Evolutionary conservation across 306 rosid species (phyloP).

Genomic region (Cucurbita ficifolia): DNA sequence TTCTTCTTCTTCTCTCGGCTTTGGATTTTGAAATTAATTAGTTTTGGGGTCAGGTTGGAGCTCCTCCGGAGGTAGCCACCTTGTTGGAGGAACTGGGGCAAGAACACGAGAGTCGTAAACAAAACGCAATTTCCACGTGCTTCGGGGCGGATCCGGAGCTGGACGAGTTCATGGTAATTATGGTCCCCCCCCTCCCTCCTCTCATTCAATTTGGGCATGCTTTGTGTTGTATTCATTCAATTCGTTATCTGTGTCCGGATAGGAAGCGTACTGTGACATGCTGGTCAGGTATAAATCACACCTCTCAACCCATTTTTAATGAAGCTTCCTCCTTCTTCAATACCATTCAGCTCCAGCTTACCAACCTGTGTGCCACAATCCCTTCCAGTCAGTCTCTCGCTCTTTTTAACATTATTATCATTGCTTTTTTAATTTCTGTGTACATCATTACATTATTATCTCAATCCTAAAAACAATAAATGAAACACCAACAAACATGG

Average conservation of each 20-base stretch:
- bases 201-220: not conserved
- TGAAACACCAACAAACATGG: no score
- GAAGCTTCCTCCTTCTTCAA: constrained; percentile 2
- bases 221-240: not conserved
- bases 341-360: not conserved
- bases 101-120: constrained; percentile 43
- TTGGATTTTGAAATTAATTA: not conserved
- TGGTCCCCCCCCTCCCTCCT: constrained; percentile 26
- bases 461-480: no score
- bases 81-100: constrained; percentile 66
- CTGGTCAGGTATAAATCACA: not conserved
- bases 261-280: constrained; percentile 2
- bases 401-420: no score
- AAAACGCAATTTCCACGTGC: constrained; percentile 62
- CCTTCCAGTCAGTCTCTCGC: no score
- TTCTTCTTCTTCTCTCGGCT: not conserved
- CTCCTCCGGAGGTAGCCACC: constrained; percentile 76
- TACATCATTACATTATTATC: no score
- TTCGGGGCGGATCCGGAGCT: constrained; percentile 98
- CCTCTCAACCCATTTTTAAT: not conserved
- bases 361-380: no score
- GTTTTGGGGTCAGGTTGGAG: constrained; percentile 53
- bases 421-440: no score
- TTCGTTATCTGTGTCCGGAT: constrained; percentile 2
- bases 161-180: constrained; percentile 88